phyloP scores from a whole-genome alignment of 148 eudicot species.

The Persicaria maculosa region DNA sequence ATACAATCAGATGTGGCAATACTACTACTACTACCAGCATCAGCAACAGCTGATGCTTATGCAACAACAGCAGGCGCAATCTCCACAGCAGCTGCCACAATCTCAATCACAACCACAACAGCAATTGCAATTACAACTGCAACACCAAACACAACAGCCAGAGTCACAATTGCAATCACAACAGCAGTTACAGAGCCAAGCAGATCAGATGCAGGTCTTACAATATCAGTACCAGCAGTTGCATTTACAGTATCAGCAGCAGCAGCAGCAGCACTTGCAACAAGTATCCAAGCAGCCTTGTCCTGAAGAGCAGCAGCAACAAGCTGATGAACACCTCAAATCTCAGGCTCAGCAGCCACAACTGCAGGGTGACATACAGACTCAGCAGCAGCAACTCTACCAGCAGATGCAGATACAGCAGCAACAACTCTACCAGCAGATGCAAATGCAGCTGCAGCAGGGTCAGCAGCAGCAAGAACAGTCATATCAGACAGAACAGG shows the following conservation, averaged over 20 bases:
- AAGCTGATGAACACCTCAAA: neutral
- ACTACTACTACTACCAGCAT: conserved; percentile 50
- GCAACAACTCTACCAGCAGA: conserved; percentile 22
- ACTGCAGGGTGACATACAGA: conserved; percentile 8
- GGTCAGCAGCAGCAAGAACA: conserved; percentile 15
- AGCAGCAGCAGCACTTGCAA: conserved; percentile 10
- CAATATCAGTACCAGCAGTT: conserved; percentile 24
- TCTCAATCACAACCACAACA: conserved; percentile 14
- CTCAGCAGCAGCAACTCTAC: conserved; percentile 22
- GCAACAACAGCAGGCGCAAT: conserved; percentile 23
- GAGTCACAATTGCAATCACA: conserved; percentile 22
- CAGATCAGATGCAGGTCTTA: conserved; percentile 13
- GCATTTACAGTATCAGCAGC: conserved; percentile 20
- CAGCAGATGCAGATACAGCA: conserved; percentile 18
- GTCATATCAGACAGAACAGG: neutral
- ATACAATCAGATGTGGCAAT: conserved; percentile 51
- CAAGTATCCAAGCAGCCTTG: neutral
- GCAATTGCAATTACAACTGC: conserved; percentile 19
- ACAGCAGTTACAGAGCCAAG: conserved; percentile 13
- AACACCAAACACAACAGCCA: conserved; percentile 30
- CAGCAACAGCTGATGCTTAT: conserved; percentile 34
- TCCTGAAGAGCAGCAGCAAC: neutral
- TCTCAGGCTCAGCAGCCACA: neutral
- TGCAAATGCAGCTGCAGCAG: conserved; percentile 8
- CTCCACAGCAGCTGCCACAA: conserved; percentile 29